Evolutionary conservation across 805 yeast species (phyloP).

Genomic region (Kazachstania viticola): DNA sequence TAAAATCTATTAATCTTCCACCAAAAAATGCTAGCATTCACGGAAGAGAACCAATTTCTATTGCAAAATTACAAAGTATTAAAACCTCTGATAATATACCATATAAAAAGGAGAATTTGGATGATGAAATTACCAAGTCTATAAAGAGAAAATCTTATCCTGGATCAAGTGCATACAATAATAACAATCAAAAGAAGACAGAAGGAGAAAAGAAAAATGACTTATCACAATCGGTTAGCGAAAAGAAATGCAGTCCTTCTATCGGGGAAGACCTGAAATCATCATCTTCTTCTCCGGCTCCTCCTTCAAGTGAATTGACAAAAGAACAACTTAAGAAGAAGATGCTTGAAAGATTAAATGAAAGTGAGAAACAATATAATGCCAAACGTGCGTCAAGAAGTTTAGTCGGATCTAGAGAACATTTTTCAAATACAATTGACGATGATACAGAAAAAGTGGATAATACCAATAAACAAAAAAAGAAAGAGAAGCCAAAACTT

Average conservation of each 20-base stretch:
- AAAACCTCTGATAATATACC: too few relatives aligned
- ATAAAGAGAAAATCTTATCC: neutral
- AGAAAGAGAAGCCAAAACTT: slow-evolving; percentile 27
- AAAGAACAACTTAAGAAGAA: slow-evolving; percentile 4
- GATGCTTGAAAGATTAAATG: slow-evolving; percentile 37
- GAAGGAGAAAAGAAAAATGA: too few relatives aligned
- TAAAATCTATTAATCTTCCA: slow-evolving; percentile 6
- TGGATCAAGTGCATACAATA: too few relatives aligned
- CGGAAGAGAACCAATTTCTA: slow-evolving; percentile 1
- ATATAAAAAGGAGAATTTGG: too few relatives aligned
- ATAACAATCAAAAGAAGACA: neutral
- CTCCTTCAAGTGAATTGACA: slow-evolving; percentile 1
- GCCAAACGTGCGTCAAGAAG: too few relatives aligned
- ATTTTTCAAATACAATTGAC: too few relatives aligned
- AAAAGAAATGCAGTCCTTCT: too few relatives aligned
- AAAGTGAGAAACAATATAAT: slow-evolving; percentile 7
- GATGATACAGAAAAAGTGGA: slow-evolving; percentile 2
- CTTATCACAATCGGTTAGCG: neutral
- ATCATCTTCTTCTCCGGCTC: too few relatives aligned
- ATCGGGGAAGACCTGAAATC: too few relatives aligned
- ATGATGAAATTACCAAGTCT: neutral
- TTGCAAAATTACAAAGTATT: too few relatives aligned
- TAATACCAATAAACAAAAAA: slow-evolving; percentile 1
- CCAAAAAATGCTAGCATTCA: slow-evolving; percentile 2
- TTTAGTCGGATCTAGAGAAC: too few relatives aligned